phyloP scores from a whole-genome alignment of 2,329 filamentous ascomycete species.

The Huntiella savannae region DNA sequence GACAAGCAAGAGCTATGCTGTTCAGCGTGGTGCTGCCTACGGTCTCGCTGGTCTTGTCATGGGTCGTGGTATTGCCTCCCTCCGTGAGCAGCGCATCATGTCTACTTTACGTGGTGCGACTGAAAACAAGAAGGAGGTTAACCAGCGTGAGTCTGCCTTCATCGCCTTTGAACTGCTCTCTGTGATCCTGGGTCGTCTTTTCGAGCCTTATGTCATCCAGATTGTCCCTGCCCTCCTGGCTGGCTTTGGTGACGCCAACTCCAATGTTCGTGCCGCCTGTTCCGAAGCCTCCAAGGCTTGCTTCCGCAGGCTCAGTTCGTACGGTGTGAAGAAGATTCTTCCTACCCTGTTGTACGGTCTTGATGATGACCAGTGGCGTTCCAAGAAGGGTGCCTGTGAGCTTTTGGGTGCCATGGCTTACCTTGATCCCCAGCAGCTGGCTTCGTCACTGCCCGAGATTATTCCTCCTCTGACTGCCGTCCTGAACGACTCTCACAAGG shows the following conservation, averaged over 20 bases:
- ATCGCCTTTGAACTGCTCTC: conserved; percentile 83
- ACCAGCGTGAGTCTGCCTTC: conserved; percentile 74
- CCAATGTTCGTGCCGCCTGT: conserved; percentile 82
- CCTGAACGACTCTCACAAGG: conserved; percentile 94
- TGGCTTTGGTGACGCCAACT: conserved; percentile 74
- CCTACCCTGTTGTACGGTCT: conserved; percentile 81
- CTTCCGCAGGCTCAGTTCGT: conserved; percentile 84
- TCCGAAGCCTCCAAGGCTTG: conserved; percentile 85
- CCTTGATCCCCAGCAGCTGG: conserved; percentile 84
- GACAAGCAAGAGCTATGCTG: conserved; percentile 78
- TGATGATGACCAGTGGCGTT: conserved; percentile 92
- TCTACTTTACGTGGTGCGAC: conserved; percentile 58
- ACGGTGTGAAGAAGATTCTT: conserved; percentile 84
- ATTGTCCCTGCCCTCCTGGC: conserved; percentile 78
- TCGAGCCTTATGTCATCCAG: conserved; percentile 93
- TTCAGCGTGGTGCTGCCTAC: conserved; percentile 81
- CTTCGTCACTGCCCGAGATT: conserved; percentile 81
- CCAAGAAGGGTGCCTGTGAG: conserved; percentile 95
- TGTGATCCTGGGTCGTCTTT: conserved; percentile 65
- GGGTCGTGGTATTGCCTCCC: conserved; percentile 64
- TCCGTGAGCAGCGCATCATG: conserved; percentile 76
- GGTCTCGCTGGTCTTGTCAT: conserved; percentile 78
- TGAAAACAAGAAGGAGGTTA: conserved; percentile 89
- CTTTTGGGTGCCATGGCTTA: conserved; percentile 97
- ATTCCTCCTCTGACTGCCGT: conserved; percentile 90